Evolutionary conservation across 2,329 filamentous ascomycete species (phyloP), one percentile per base, ranked within the genome.

Genomic region (Pseudovirgaria hyperparasitica): DNA sequence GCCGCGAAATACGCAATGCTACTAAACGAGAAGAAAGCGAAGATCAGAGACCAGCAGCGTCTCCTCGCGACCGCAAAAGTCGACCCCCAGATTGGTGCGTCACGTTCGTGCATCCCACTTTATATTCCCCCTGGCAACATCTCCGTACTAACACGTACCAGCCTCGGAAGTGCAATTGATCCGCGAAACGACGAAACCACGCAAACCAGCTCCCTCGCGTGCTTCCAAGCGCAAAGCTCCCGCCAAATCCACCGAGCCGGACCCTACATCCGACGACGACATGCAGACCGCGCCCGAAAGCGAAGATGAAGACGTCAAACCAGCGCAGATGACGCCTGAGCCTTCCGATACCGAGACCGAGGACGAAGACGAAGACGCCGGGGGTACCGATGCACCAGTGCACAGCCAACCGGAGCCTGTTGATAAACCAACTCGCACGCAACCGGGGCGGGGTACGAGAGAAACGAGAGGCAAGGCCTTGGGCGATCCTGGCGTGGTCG

Each of bases 21-120:
- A 2, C 57, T 86, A 2, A 86, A 86, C 40, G 71, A 78, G 48
- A 87, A 87, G 58, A 86, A 86, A 52, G 59, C 76, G 27, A 85
- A 81, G 53, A 85, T 86, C 26, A 59, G 80, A 22, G 70, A 84
- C 40, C 78, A 84, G 52, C 73, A 79, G 41, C 65, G 68, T 20
- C 52, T 79, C 12, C 52, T 84, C 14, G 58, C 61, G 10, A 54
- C 57, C 16, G 67, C 69, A 45, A 71, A 73, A 27, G 45, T 54
- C 8, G 48, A 52, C 26, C 41, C 45, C 24, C 22, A 36, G 8
- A 40, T 35, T 25, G 46, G 51, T 53, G 33, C 25, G 43, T 11
- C 9, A 23, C 9, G 11, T 19, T 7, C 14, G 26, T n/a, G 10
- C 12, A 22, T 18, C 10, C 19, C 12, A 8, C 26, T 18, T 25